phyloP scores from a whole-genome alignment of 169 alveolate genomes.

The Eimeria zaria region DNA sequence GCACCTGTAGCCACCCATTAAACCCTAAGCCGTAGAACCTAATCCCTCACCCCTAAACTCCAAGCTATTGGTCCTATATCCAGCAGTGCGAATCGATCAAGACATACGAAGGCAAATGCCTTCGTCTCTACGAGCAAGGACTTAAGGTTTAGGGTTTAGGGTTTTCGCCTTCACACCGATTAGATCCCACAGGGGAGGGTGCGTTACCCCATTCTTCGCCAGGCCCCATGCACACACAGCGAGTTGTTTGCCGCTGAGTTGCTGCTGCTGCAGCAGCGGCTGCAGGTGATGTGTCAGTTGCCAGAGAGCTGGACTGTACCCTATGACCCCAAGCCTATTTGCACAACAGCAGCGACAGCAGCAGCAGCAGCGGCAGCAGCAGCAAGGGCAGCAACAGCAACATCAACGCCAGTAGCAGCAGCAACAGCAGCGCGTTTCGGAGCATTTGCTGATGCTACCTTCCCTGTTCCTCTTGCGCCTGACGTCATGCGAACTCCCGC shows the following conservation, averaged over 20 bases:
- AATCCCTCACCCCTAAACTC: background rate
- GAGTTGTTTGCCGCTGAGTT: constrained; percentile 41
- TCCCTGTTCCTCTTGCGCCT: background rate
- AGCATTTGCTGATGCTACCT: background rate
- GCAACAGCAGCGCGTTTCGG: background rate
- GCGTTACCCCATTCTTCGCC: constrained; percentile 38
- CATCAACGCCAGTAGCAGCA: constrained; percentile 9
- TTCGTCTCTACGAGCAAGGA: background rate
- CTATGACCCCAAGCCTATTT: constrained; percentile 57
- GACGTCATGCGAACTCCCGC: background rate
- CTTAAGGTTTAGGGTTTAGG: background rate
- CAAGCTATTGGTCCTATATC: background rate
- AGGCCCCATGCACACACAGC: constrained; percentile 78
- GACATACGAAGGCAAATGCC: background rate
- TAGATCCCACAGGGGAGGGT: constrained; percentile 39
- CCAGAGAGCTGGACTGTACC: constrained; percentile 80
- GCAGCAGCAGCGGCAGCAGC: constrained; percentile 26
- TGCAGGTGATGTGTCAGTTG: constrained; percentile 34
- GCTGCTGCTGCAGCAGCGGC: constrained; percentile 70
- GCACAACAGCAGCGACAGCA: background rate
- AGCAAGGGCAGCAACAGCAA: background rate
- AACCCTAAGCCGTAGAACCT: background rate
- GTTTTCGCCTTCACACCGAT: constrained; percentile 47
- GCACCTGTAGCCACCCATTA: background rate
- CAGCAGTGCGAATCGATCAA: background rate